phyloP scores from a whole-genome alignment of 192 early-diverging fungal species.

The Paraglomus brasilianum region DNA sequence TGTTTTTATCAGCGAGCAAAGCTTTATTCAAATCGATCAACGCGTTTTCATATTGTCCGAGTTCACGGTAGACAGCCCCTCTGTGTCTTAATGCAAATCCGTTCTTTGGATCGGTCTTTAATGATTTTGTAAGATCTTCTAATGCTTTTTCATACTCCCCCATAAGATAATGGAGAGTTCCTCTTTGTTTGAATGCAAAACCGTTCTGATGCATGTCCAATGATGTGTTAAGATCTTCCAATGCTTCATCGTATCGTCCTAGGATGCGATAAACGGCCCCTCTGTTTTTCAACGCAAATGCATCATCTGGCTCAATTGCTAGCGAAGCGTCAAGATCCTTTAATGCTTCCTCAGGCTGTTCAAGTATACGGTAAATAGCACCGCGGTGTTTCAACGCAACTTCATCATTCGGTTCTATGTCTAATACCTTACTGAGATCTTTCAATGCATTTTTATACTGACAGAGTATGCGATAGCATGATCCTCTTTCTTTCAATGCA shows the following conservation, averaged over 20 bases:
- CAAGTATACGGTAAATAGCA: slow-evolving; percentile 4
- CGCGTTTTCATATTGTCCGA: slow-evolving; percentile 10
- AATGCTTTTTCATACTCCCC: slow-evolving; percentile 5
- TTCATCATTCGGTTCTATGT: not conserved
- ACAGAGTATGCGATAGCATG: not conserved
- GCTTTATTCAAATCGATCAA: slow-evolving; percentile 8
- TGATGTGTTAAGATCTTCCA: not conserved
- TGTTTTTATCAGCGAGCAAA: not conserved
- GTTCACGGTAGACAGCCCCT: not conserved
- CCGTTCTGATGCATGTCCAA: not conserved
- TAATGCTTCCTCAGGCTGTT: slow-evolving; percentile 5
- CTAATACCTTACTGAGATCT: not conserved
- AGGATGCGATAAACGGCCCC: slow-evolving; percentile 10
- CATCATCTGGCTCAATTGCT: not conserved
- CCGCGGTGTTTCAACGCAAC: not conserved
- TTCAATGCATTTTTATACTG: not conserved
- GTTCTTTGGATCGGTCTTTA: slow-evolving; percentile 4
- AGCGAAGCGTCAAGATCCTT: slow-evolving; percentile 2
- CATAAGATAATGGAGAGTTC: slow-evolving; percentile 2
- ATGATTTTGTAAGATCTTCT: not conserved
- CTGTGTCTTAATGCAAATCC: slow-evolving; percentile 10
- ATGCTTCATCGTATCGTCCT: slow-evolving; percentile 2
- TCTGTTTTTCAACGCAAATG: slow-evolving; percentile 1
- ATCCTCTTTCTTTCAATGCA: not conserved
- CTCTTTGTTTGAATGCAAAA: slow-evolving; percentile 12